Conservation (phyloP, 257 asterid genomes). For the Solanum sejunctum region DNA sequence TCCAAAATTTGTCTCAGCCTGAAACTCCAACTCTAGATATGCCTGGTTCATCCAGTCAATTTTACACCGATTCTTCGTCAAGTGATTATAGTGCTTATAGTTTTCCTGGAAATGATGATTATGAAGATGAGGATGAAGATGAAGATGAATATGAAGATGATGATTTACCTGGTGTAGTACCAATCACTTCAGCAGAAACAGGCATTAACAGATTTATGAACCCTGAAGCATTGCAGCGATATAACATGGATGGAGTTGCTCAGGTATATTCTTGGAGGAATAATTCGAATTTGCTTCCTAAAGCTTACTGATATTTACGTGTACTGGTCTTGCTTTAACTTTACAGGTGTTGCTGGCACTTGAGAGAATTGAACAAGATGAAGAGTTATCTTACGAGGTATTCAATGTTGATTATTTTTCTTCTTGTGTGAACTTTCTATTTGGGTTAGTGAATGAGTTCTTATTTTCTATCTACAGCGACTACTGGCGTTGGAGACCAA, state of each 20-base stretch:
- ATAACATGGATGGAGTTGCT: constrained; percentile 44
- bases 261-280: constrained; percentile 35
- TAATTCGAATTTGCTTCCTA: not conserved
- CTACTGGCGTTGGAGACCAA: constrained; percentile 53
- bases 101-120: constrained; percentile 21
- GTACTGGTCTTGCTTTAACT: not conserved
- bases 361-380: constrained; percentile 75
- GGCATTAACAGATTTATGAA: constrained; percentile 19
- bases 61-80: constrained; percentile 22
- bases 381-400: constrained; percentile 70
- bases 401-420: not conserved
- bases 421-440: not conserved
- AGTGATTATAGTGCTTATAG: constrained; percentile 35
- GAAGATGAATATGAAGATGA: constrained; percentile 10
- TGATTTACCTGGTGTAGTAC: constrained; percentile 6
- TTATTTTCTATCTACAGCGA: constrained; percentile 40
- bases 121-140: constrained; percentile 16
- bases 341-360: constrained; percentile 61
- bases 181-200: constrained; percentile 21
- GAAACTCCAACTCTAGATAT: constrained; percentile 18
- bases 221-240: constrained; percentile 22
- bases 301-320: not conserved
- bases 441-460: not conserved
- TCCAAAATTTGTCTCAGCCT: constrained; percentile 13
- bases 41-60: constrained; percentile 13